phyloP scores from a whole-genome alignment of 257 asterid species.

The Nicotiana attenuata region DNA sequence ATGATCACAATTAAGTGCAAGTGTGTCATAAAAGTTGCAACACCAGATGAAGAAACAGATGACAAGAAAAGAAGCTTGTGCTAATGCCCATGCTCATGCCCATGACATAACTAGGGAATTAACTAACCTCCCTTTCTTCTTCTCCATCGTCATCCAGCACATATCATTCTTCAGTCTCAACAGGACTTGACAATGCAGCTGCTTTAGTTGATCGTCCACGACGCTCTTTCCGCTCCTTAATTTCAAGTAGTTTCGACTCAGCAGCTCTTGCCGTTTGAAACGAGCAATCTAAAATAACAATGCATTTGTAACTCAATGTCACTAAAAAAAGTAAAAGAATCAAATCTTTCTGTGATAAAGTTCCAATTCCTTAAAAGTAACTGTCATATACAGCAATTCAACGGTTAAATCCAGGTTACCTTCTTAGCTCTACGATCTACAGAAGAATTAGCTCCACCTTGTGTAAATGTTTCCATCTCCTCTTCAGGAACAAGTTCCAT shows the following conservation, averaged over 20 bases:
- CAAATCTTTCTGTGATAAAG: background rate
- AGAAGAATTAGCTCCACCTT: constrained; percentile 32
- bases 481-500: constrained; percentile 93
- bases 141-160: constrained; percentile 87
- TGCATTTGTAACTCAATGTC: background rate
- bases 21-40: background rate
- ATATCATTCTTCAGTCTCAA: constrained; percentile 67
- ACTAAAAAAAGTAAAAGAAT: background rate
- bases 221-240: constrained; percentile 86
- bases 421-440: constrained; percentile 82
- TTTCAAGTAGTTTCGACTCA: constrained; percentile 72
- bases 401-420: constrained; percentile 27
- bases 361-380: background rate
- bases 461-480: constrained; percentile 51
- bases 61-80: background rate
- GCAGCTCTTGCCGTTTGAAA: constrained; percentile 87
- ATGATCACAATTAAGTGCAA: background rate
- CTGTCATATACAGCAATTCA: background rate
- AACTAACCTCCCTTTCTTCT: constrained; percentile 92
- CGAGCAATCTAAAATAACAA: constrained; percentile 62
- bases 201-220: constrained; percentile 97
- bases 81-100: background rate
- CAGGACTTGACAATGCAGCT: constrained; percentile 77
- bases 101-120: background rate
- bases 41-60: background rate